Conservation (phyloP, 2,329 filamentous ascomycete genomes). For the Grosmannia huntii region DNA sequence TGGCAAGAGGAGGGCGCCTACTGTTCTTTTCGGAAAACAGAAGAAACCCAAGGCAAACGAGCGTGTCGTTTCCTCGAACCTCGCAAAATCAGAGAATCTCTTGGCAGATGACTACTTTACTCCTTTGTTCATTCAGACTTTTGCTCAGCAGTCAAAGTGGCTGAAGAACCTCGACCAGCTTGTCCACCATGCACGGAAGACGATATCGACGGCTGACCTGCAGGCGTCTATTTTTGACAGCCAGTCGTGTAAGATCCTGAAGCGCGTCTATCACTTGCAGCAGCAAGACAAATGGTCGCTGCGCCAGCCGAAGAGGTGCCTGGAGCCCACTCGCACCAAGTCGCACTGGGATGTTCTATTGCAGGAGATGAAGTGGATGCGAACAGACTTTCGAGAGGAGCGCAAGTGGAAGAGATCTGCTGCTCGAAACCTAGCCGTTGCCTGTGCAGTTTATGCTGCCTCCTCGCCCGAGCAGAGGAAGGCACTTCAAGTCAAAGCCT, state of each 20-base stretch:
- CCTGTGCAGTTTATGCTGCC: constrained; percentile 72
- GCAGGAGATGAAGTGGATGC: constrained; percentile 95
- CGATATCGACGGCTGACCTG: constrained; percentile 73
- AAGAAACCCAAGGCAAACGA: constrained; percentile 29
- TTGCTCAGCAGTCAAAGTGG: constrained; percentile 41
- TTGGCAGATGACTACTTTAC: constrained; percentile 52
- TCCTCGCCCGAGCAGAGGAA: constrained; percentile 50
- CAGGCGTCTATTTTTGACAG: constrained; percentile 73
- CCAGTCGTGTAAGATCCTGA: constrained; percentile 75
- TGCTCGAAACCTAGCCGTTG: constrained; percentile 66
- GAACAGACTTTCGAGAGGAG: constrained; percentile 89
- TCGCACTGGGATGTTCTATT: constrained; percentile 80
- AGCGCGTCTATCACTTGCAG: constrained; percentile 81
- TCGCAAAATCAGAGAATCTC: constrained; percentile 41
- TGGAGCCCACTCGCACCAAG: constrained; percentile 63
- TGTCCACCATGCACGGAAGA: constrained; percentile 75
- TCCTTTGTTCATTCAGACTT: constrained; percentile 47
- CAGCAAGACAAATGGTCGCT: constrained; percentile 88
- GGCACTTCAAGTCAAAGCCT: constrained; percentile 53
- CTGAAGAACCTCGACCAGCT: constrained; percentile 58
- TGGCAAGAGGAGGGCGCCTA: constrained; percentile 10
- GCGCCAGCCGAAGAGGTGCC: constrained; percentile 71
- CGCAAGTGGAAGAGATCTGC: constrained; percentile 82
- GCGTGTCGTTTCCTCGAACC: constrained; percentile 19
- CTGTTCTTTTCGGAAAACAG: constrained; percentile 19